Percentiles rank a stretch among this genome's conserved stretches.
These are phyloP conservation scores for Ampelomyces quisqualis DNA, from an alignment of 2,329 filamentous ascomycete genomes.

Conservation along the genomic window DNA sequence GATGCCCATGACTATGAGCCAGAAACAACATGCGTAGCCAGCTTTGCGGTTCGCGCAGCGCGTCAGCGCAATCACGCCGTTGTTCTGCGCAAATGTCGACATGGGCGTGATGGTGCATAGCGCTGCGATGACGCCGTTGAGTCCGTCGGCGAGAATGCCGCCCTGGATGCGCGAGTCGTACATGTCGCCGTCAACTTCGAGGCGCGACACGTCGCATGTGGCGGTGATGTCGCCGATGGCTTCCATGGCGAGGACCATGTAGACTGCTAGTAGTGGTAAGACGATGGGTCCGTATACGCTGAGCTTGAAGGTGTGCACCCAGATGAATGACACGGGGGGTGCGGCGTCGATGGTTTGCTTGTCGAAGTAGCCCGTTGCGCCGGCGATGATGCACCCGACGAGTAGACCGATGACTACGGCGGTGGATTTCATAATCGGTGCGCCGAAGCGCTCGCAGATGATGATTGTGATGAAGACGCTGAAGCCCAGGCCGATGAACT, in stretches of 20 bases:
- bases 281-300: conserved; percentile 72
- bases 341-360: conserved; percentile 69
- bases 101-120: conserved; percentile 79
- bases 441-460: conserved; percentile 75
- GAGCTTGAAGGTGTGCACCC: conserved; percentile 75
- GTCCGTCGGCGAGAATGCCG: conserved; percentile 73
- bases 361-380: conserved; percentile 76
- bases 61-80: conserved; percentile 65
- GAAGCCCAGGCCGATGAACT: conserved; percentile 78
- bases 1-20: conserved; percentile 77
- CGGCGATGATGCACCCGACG: conserved; percentile 76
- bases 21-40: conserved; percentile 74
- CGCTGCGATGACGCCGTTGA: conserved; percentile 73
- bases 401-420: conserved; percentile 74
- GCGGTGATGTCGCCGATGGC: conserved; percentile 79
- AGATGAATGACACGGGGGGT: conserved; percentile 72
- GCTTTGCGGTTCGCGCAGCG: conserved; percentile 79
- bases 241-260: conserved; percentile 73
- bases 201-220: conserved; percentile 75
- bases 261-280: conserved; percentile 63
- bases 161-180: conserved; percentile 80
- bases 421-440: conserved; percentile 81
- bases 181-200: conserved; percentile 69
- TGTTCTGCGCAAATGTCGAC: conserved; percentile 77
- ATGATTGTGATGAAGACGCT: conserved; percentile 78